These are phyloP conservation scores for Thalassiosira profunda DNA, from an alignment of 108 stramenopile genomes.

Conservation along the genomic window DNA sequence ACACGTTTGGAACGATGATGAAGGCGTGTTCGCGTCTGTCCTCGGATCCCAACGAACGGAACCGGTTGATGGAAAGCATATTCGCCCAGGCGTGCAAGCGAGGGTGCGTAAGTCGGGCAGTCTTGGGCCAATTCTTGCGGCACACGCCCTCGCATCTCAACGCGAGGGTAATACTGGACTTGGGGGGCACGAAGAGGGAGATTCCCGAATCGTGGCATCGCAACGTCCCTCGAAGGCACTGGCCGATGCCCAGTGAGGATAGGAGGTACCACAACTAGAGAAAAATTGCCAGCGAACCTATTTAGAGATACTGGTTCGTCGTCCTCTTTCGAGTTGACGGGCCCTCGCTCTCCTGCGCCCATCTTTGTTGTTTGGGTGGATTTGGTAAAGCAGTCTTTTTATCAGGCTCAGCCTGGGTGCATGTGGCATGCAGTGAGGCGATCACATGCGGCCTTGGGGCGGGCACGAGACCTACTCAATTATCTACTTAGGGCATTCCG, in stretches of 20 bases:
- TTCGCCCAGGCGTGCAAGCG: constrained; percentile 38
- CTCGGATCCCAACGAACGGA: constrained; percentile 21
- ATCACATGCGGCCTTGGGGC: no score
- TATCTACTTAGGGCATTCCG: no score
- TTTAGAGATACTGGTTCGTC: no score
- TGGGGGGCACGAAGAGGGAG: constrained; percentile 41
- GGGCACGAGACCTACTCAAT: no score
- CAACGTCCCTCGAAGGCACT: constrained; percentile 19
- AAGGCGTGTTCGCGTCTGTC: constrained; percentile 27
- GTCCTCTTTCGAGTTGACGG: no score
- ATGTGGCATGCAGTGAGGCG: no score
- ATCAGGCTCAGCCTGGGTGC: no score
- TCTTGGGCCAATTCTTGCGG: constrained; percentile 26
- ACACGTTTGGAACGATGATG: constrained; percentile 48
- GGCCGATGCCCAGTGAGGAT: constrained; percentile 16
- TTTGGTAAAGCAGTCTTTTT: no score
- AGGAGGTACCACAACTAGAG: no score
- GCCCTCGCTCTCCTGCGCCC: no score
- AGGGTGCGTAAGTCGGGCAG: constrained; percentile 22
- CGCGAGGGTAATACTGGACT: constrained; percentile 19
- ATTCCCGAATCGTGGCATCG: constrained; percentile 36
- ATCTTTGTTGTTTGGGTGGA: no score
- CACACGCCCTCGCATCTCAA: constrained; percentile 18
- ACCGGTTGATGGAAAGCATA: constrained; percentile 30
- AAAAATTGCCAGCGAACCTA: no score